Conservation (phyloP, 257 asterid species). For the Thymus quinquecostatus region DNA sequence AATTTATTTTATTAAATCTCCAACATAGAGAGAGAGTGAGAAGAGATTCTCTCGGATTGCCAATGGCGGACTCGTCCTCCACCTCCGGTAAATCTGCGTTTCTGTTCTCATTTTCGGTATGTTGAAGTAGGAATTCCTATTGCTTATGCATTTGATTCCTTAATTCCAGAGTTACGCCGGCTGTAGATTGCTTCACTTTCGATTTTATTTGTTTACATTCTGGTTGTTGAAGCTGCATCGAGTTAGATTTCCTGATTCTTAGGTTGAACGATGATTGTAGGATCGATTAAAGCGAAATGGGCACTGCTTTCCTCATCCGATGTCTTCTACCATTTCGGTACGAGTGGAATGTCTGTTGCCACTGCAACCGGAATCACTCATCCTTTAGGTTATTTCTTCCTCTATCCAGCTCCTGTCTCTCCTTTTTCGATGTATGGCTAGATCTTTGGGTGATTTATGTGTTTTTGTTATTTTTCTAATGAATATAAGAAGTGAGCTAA, state of each 20-base stretch:
- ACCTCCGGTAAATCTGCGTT: constrained; percentile 39
- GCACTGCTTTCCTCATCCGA: constrained; percentile 57
- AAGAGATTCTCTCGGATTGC: constrained; percentile 7
- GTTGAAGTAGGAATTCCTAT: constrained; percentile 12
- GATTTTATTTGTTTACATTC: neutral
- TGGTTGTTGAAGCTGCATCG: neutral
- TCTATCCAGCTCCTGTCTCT: neutral
- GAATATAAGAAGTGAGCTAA: neutral
- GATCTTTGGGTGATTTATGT: neutral
- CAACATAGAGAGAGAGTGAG: constrained; percentile 1
- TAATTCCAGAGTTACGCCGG: neutral
- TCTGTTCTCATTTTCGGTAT: neutral
- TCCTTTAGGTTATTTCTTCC: constrained; percentile 68
- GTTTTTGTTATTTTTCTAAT: neutral
- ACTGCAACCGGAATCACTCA: constrained; percentile 89
- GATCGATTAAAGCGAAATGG: constrained; percentile 47
- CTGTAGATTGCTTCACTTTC: constrained; percentile 4
- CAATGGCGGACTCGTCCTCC: constrained; percentile 43
- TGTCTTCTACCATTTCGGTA: constrained; percentile 70
- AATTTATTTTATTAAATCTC: no score
- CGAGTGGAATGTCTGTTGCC: constrained; percentile 92
- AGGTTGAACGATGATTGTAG: constrained; percentile 32
- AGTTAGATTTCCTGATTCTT: constrained; percentile 9
- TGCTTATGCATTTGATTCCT: neutral
- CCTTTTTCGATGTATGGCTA: neutral